Percentiles rank a stretch among this genome's conserved stretches.
phyloP scores from a whole-genome alignment of 768 basidiomycete genomes.

The Trametes coccinea region DNA sequence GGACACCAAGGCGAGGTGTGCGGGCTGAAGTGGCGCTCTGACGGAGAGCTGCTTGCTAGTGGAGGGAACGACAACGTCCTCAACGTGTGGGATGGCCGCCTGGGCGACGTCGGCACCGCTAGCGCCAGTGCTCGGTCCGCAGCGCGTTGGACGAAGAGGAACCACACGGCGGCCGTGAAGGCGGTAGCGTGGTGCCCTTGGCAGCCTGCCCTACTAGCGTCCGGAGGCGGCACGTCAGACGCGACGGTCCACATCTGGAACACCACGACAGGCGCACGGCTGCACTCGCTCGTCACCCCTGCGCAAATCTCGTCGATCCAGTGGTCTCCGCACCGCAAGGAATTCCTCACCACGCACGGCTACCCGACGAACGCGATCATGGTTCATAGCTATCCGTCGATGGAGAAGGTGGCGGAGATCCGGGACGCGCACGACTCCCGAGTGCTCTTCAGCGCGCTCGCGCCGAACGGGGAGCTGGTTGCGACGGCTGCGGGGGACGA shows the following conservation, averaged over 20 bases:
- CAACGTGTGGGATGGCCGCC: constrained; percentile 93
- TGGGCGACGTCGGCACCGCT: constrained; percentile 28
- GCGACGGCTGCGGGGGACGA: constrained; percentile 94
- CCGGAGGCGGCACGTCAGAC: constrained; percentile 94
- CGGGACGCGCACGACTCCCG: constrained; percentile 92
- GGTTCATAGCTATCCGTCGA: constrained; percentile 82
- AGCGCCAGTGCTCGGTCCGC: constrained; percentile 20
- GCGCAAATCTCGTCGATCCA: constrained; percentile 91
- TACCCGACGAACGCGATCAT: constrained; percentile 86
- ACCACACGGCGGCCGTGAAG: constrained; percentile 52
- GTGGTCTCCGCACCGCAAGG: constrained; percentile 86
- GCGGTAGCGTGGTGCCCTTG: constrained; percentile 98
- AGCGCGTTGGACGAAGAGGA: constrained; percentile 55
- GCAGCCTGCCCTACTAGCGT: constrained; percentile 88
- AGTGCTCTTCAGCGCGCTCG: constrained; percentile 81
- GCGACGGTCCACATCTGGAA: constrained; percentile 91
- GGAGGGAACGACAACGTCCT: constrained; percentile 99
- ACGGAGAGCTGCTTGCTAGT: constrained; percentile 88
- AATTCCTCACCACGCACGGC: constrained; percentile 90
- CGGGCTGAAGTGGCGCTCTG: constrained; percentile 84
- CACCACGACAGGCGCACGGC: constrained; percentile 85
- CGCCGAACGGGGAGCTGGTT: constrained; percentile 89
- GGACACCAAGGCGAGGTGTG: constrained; percentile 95
- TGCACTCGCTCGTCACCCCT: constrained; percentile 83
- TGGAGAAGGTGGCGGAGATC: constrained; percentile 81